These are phyloP conservation scores for Novymonas esmeraldas DNA, from an alignment of 208 protist species.

Conservation along the genomic window DNA sequence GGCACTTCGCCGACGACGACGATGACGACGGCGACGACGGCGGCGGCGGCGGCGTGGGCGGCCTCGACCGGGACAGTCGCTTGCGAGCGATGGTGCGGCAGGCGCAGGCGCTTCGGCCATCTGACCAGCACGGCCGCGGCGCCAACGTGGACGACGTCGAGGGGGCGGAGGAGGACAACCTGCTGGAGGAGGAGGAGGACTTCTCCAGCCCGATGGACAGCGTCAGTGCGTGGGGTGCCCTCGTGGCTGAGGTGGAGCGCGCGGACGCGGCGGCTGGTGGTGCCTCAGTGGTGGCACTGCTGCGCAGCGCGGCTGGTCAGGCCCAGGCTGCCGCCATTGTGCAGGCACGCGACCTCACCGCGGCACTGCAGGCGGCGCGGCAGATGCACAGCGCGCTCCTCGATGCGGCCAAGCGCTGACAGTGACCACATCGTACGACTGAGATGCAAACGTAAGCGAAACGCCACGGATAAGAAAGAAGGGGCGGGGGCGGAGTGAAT, in stretches of 20 bases:
- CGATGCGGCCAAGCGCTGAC: conserved; percentile 14
- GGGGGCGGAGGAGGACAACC: conserved; percentile 65
- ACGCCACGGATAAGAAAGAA: not conserved
- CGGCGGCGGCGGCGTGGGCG: conserved; percentile 30
- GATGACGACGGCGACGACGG: conserved; percentile 28
- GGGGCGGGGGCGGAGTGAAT: not conserved
- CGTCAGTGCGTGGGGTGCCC: conserved; percentile 58
- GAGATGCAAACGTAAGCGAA: not conserved
- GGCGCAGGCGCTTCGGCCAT: conserved; percentile 40
- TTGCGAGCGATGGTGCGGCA: conserved; percentile 46
- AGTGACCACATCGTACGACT: not conserved
- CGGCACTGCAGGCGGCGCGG: conserved; percentile 25
- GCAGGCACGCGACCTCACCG: conserved; percentile 30
- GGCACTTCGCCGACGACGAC: conserved; percentile 29
- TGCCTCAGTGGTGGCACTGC: conserved; percentile 13
- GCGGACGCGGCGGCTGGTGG: conserved; percentile 13
- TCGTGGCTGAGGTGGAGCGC: conserved; percentile 42
- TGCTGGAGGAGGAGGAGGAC: conserved; percentile 75
- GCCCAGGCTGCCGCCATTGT: conserved; percentile 43
- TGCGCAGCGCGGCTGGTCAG: conserved; percentile 35
- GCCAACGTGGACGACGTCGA: conserved; percentile 44
- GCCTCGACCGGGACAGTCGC: conserved; percentile 23
- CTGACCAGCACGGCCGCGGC: conserved; percentile 13
- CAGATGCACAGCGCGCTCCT: conserved; percentile 18
- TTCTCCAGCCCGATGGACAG: conserved; percentile 73